Evolutionary conservation across 2,329 filamentous ascomycete species (phyloP).

Genomic region (Fusarium sp.): DNA sequence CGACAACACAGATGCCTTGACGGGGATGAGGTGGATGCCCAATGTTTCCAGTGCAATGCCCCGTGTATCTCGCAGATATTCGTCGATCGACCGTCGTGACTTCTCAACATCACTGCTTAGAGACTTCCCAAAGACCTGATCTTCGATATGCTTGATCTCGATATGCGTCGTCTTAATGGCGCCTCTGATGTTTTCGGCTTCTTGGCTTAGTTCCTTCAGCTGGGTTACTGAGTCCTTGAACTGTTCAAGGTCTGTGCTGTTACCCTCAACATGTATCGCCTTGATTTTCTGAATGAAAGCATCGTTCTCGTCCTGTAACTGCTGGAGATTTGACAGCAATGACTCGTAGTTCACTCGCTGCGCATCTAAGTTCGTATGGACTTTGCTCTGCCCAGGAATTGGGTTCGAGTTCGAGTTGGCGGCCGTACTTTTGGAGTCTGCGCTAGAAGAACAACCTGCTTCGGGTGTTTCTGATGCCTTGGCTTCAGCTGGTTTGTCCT

Average conservation of each 20-base stretch:
- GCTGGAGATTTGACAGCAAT: slow-evolving; percentile 53
- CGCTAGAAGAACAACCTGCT: slow-evolving; percentile 1
- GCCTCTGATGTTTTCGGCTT: slow-evolving; percentile 54
- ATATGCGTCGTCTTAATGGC: slow-evolving; percentile 57
- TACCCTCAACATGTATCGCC: slow-evolving; percentile 46
- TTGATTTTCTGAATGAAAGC: slow-evolving; percentile 53
- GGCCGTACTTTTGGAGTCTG: slow-evolving; percentile 1
- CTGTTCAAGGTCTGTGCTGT: slow-evolving; percentile 48
- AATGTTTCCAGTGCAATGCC: slow-evolving; percentile 71
- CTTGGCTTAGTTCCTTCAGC: slow-evolving; percentile 51
- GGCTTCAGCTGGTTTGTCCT: slow-evolving; percentile 13
- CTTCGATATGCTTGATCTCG: slow-evolving; percentile 56
- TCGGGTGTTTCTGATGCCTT: slow-evolving; percentile 12
- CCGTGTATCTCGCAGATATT: slow-evolving; percentile 71
- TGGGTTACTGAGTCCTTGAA: slow-evolving; percentile 46
- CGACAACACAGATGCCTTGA: slow-evolving; percentile 71
- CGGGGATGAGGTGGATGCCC: slow-evolving; percentile 71
- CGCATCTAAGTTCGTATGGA: slow-evolving; percentile 43
- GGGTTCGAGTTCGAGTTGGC: background rate
- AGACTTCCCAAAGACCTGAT: slow-evolving; percentile 44
- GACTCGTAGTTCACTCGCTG: slow-evolving; percentile 55
- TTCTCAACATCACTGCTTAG: slow-evolving; percentile 32
- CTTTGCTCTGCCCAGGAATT: slow-evolving; percentile 15
- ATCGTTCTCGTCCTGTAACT: slow-evolving; percentile 52
- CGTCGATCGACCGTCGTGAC: slow-evolving; percentile 55